phyloP scores from a whole-genome alignment of 306 rosid species.

The Vigna mungo region DNA sequence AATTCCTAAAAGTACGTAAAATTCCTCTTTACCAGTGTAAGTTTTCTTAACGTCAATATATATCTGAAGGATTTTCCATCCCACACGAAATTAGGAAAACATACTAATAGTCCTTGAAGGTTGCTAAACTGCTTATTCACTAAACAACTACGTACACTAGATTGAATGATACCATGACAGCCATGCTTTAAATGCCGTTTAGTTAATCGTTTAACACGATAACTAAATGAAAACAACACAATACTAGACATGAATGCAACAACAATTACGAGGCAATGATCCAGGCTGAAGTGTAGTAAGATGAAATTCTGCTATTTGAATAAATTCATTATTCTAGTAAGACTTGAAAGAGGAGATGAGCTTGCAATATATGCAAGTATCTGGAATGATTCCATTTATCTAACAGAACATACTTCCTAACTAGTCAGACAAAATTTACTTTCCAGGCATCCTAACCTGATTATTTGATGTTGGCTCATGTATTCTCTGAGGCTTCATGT shows the following conservation, averaged over 20 bases:
- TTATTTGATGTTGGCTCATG: slow-evolving; percentile 70
- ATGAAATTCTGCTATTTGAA: not conserved
- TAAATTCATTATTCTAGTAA: not conserved
- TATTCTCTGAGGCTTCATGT: slow-evolving; percentile 76
- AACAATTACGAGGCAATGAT: not conserved
- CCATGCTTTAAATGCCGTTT: not conserved
- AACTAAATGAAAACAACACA: slow-evolving; percentile 7
- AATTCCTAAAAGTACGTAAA: not conserved
- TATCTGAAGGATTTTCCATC: not conserved
- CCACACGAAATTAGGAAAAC: not conserved
- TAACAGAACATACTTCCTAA: not conserved
- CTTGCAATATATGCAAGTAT: slow-evolving; percentile 5
- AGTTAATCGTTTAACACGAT: not conserved
- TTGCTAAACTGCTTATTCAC: slow-evolving; percentile 1
- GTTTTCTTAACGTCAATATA: not conserved
- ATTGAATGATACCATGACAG: not conserved
- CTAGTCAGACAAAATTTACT: not conserved
- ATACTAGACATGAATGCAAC: slow-evolving; percentile 6
- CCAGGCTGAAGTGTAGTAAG: not conserved
- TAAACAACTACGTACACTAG: not conserved
- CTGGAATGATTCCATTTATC: not conserved
- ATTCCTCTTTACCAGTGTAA: not conserved
- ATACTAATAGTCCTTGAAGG: not conserved
- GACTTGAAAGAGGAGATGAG: not conserved
- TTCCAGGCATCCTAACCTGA: slow-evolving; percentile 56